phyloP scores from a whole-genome alignment of 768 basidiomycete species.

The Clathrus columnatus region DNA sequence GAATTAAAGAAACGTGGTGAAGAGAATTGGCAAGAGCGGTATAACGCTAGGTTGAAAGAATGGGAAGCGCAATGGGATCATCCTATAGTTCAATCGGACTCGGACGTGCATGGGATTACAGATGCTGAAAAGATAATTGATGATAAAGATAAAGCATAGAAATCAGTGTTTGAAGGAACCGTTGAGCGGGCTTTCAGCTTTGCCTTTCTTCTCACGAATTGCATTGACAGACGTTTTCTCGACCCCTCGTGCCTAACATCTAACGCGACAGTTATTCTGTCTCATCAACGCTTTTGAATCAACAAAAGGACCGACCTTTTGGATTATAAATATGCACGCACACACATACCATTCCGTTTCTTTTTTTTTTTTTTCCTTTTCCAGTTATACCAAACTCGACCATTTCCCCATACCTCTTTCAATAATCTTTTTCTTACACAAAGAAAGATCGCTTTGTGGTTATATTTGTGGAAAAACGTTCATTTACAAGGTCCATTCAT shows the following conservation, averaged over 20 bases:
- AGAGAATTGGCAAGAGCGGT: constrained; percentile 37
- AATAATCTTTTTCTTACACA: no score
- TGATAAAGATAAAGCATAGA: not conserved
- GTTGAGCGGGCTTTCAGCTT: not conserved
- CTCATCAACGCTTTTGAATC: no score
- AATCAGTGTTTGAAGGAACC: not conserved
- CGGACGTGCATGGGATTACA: not conserved
- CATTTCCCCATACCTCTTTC: no score
- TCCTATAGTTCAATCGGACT: not conserved
- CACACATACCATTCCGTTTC: no score
- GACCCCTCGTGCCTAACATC: not conserved
- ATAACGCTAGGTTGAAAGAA: constrained; percentile 16
- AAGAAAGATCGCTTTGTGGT: no score
- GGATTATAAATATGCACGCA: no score
- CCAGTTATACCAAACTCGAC: no score
- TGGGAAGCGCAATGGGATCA: constrained; percentile 6
- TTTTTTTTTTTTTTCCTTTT: no score
- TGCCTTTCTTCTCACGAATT: not conserved
- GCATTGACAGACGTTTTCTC: not conserved
- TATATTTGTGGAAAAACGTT: no score
- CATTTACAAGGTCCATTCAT: no score
- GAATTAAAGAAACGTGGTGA: constrained; percentile 22
- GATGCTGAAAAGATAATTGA: not conserved
- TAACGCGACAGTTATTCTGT: not conserved
- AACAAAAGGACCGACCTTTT: no score